phyloP scores from a whole-genome alignment of 192 early-diverging fungal genomes.

The Mortierella claussenii region DNA sequence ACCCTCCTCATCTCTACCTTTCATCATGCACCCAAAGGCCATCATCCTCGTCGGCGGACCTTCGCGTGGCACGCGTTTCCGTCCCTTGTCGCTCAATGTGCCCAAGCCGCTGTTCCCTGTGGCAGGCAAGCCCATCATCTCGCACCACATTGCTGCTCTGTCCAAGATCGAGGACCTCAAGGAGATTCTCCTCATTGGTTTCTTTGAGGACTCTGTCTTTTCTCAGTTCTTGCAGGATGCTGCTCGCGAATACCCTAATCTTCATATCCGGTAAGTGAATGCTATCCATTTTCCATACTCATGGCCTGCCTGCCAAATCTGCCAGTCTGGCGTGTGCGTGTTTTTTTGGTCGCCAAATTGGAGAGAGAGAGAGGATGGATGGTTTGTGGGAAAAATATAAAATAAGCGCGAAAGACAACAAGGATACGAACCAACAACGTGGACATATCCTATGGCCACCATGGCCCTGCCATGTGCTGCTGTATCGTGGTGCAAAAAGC shows the following conservation, averaged over 20 bases:
- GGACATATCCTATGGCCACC: slow-evolving; percentile 7
- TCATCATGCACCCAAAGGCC: slow-evolving; percentile 72
- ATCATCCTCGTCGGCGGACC: slow-evolving; percentile 98
- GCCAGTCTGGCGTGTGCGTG: no score
- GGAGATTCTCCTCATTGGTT: slow-evolving; percentile 96
- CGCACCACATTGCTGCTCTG: slow-evolving; percentile 94
- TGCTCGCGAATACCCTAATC: slow-evolving; percentile 85
- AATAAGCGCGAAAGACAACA: not conserved
- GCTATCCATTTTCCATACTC: no score
- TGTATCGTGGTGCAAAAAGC: no score
- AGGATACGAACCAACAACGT: slow-evolving; percentile 2
- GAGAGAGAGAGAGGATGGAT: not conserved
- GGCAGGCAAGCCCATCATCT: slow-evolving; percentile 95
- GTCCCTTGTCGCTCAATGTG: slow-evolving; percentile 93
- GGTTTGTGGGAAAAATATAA: slow-evolving; percentile 14
- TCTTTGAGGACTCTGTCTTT: slow-evolving; percentile 97
- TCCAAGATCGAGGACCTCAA: slow-evolving; percentile 88
- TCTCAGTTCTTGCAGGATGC: slow-evolving; percentile 88
- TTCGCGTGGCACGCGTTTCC: slow-evolving; percentile 96
- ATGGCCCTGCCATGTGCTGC: no score
- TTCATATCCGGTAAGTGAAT: slow-evolving; percentile 80
- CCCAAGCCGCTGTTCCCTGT: slow-evolving; percentile 99
- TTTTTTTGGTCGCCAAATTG: slow-evolving; percentile 1
- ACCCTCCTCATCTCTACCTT: not conserved
- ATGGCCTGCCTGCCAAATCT: no score